phyloP scores from a whole-genome alignment of 805 yeast species.

The Maudiozyma barnettii region DNA sequence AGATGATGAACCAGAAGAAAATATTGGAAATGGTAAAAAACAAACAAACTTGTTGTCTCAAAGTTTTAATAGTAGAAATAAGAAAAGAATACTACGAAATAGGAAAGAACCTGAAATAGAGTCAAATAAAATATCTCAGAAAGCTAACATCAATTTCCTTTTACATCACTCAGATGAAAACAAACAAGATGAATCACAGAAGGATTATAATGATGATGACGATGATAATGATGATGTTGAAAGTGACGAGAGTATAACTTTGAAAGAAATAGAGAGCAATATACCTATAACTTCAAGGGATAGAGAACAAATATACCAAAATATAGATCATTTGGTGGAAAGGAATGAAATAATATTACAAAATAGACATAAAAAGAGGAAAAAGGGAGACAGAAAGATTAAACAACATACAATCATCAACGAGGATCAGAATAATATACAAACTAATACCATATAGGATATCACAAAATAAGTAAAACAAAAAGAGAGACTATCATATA shows the following conservation, averaged over 20 bases:
- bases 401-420: not conserved
- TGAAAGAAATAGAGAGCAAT: slow-evolving; percentile 3
- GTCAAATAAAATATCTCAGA: not conserved
- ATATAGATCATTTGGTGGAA: slow-evolving; percentile 2
- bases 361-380: not conserved
- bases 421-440: too few relatives aligned
- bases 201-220: not conserved
- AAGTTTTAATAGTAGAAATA: not conserved
- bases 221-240: not conserved
- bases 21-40: not conserved
- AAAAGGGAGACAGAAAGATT: not conserved
- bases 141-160: not conserved
- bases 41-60: not conserved
- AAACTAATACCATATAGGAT: too few relatives aligned
- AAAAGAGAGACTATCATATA: too few relatives aligned
- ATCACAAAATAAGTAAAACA: too few relatives aligned
- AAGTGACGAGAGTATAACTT: slow-evolving; percentile 1
- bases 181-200: not conserved
- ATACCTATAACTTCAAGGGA: slow-evolving; percentile 1
- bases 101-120: not conserved
- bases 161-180: not conserved
- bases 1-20: not conserved
- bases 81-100: not conserved
- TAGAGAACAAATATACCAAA: not conserved
- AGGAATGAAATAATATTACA: not conserved